Conservation (phyloP, 371 early-diverging fungal species). For the Capniomyces stellatus region DNA sequence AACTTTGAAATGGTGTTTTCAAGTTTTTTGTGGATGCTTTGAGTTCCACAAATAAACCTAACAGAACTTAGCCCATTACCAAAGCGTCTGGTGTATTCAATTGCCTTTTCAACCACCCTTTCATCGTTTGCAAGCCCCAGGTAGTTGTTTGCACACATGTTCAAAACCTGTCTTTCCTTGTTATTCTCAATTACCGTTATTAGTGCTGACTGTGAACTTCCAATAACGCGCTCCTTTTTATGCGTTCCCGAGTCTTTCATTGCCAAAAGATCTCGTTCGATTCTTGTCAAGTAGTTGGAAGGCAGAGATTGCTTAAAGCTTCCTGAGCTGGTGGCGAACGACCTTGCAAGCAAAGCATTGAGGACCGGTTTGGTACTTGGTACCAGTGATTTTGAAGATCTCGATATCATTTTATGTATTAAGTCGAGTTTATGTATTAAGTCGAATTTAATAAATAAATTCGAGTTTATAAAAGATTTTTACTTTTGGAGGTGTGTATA, state of each 20-base stretch:
- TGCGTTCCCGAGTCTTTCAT: slow-evolving; percentile 35
- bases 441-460: too few relatives aligned
- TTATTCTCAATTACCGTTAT: slow-evolving; percentile 26
- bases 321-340: too few relatives aligned
- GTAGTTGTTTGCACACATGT: slow-evolving; percentile 49
- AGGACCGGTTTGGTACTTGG: too few relatives aligned
- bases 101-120: slow-evolving; percentile 26
- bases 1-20: slow-evolving; percentile 33
- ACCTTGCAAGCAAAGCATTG: too few relatives aligned
- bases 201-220: slow-evolving; percentile 28
- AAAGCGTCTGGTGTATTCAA: slow-evolving; percentile 27
- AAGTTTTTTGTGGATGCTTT: slow-evolving; percentile 40
- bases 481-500: too few relatives aligned
- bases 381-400: too few relatives aligned
- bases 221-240: slow-evolving; percentile 37
- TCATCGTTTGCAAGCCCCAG: slow-evolving; percentile 37
- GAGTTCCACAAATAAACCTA: slow-evolving; percentile 45
- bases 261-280: slow-evolving; percentile 19
- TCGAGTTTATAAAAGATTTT: too few relatives aligned
- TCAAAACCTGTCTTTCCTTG: slow-evolving; percentile 21
- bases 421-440: too few relatives aligned
- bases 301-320: too few relatives aligned
- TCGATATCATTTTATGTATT: too few relatives aligned
- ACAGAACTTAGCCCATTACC: slow-evolving; percentile 42
- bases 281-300: slow-evolving; percentile 14